phyloP scores from a whole-genome alignment of 2,329 filamentous ascomycete genomes.

The Trichophyton schoenleinii region DNA sequence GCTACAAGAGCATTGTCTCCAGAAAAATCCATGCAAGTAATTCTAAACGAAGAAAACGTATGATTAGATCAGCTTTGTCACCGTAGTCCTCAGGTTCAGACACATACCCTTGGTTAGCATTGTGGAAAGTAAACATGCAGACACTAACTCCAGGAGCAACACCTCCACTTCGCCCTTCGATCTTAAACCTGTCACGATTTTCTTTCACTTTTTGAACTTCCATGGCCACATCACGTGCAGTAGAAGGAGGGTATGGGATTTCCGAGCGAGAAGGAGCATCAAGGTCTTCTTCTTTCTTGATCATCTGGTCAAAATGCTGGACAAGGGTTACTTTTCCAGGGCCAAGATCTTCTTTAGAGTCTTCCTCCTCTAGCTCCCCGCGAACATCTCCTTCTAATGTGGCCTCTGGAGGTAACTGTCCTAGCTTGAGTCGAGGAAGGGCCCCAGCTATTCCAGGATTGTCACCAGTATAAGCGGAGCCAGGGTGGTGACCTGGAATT shows the following conservation, averaged over 20 bases:
- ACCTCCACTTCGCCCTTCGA: slow-evolving; percentile 72
- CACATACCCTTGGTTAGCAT: slow-evolving; percentile 73
- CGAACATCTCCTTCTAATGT: slow-evolving; percentile 76
- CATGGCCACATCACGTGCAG: slow-evolving; percentile 79
- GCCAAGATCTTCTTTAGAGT: slow-evolving; percentile 59
- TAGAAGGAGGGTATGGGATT: slow-evolving; percentile 74
- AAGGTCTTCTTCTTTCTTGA: slow-evolving; percentile 77
- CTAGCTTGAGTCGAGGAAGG: slow-evolving; percentile 57
- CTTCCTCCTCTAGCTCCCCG: slow-evolving; percentile 74
- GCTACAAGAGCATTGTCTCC: slow-evolving; percentile 80
- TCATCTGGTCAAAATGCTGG: slow-evolving; percentile 76
- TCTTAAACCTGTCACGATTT: slow-evolving; percentile 79
- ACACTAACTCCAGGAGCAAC: slow-evolving; percentile 73
- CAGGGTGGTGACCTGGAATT: slow-evolving; percentile 54
- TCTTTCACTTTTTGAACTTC: slow-evolving; percentile 92
- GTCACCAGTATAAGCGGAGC: slow-evolving; percentile 47
- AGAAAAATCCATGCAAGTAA: slow-evolving; percentile 92
- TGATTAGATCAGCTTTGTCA: slow-evolving; percentile 14
- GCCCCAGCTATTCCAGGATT: slow-evolving; percentile 46
- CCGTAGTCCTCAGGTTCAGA: neutral
- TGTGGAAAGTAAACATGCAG: slow-evolving; percentile 98
- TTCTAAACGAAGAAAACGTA: slow-evolving; percentile 40
- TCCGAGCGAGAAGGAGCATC: slow-evolving; percentile 69
- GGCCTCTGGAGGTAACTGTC: slow-evolving; percentile 68
- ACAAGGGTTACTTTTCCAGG: slow-evolving; percentile 61